Percentiles rank a stretch among this genome's conserved stretches.
phyloP scores from a whole-genome alignment of 306 rosid genomes.

The Abrus pulchellus region DNA sequence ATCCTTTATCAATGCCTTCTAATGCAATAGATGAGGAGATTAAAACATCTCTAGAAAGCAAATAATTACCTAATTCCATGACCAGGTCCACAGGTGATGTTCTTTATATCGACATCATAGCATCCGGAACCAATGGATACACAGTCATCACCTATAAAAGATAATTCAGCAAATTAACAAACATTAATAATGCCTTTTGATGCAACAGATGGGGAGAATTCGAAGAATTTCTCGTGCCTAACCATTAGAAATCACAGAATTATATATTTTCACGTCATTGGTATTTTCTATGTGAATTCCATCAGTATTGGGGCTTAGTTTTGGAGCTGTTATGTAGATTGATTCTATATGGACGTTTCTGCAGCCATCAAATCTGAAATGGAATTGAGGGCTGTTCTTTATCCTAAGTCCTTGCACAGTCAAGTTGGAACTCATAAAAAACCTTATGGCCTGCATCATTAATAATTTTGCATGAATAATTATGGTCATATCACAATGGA shows the following conservation, averaged over 20 bases:
- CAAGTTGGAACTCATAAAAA: conserved; percentile 91
- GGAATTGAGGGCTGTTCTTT: conserved; percentile 85
- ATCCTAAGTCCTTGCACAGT: conserved; percentile 76
- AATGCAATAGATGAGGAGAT: conserved; percentile 2
- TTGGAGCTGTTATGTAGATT: conserved; percentile 78
- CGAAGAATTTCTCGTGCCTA: conserved; percentile 29
- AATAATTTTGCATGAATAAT: not conserved
- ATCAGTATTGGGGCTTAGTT: conserved; percentile 89
- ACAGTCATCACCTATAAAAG: conserved; percentile 87
- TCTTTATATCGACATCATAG: conserved; percentile 76
- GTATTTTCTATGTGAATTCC: conserved; percentile 95
- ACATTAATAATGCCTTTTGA: conserved; percentile 32
- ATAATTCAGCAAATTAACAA: not conserved
- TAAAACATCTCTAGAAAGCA: not conserved
- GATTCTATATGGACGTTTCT: conserved; percentile 72
- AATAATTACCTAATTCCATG: conserved; percentile 88
- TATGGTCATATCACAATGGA: conserved; percentile 34
- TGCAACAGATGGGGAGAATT: conserved; percentile 9
- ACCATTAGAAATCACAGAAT: conserved; percentile 87
- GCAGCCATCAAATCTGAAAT: conserved; percentile 88
- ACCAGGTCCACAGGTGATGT: conserved; percentile 92
- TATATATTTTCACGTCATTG: conserved; percentile 74
- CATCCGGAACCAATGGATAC: conserved; percentile 93
- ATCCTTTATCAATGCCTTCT: not conserved
- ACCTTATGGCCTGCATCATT: conserved; percentile 80